Evolutionary conservation across 805 yeast species (phyloP), one percentile per base, ranked within the genome.

Genomic region (Monosporozyma yasuniensis): DNA sequence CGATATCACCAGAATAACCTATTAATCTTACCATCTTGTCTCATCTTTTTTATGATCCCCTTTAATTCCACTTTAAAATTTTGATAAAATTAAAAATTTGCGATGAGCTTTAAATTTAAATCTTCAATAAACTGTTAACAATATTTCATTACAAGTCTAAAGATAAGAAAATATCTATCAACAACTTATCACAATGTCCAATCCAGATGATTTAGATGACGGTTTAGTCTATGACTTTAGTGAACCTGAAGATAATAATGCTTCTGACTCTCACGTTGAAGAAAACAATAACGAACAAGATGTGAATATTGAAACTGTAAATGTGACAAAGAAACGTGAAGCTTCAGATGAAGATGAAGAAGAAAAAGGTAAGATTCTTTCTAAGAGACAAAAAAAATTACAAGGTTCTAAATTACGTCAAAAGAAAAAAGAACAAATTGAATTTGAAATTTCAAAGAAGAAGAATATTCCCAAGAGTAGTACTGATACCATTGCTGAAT

Each of bases 161-260:
- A 12, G 8, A 42, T 12, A 1, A 10, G 11, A 25, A n/a, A 30
- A 27, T 25, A 25, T 25, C 28, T 9, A 25, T 21, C 2, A 30
- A 42, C n/a, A 30, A 10, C 12, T 4, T 2, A 8, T 3, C 7
- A 42, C 25, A n/a, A 63, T 63, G 67, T 54, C 62, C 7, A 59
- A 63, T 42, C 84, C 76, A 14, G 96, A 88, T 65, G 95, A 84
- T 52, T 71, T 87, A 51, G 90, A 86, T 47, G 95, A 87, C 61
- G 91, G 88, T 2, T 69, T 87, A 46, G 84, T 74, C 3, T 85
- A 84, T 60, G 75, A 72, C 4, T 61, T 66, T 37, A 78, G 68
- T 16, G 70, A 64, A 30, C 68, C 65, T 41, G 71, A 66, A 28
- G 64, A 65, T 11, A 66, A 60, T 28, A 67, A 54, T 3, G 69